These are phyloP conservation scores for Chenopodium berlandieri DNA, from an alignment of 148 eudicot genomes.

Conservation along the genomic window DNA sequence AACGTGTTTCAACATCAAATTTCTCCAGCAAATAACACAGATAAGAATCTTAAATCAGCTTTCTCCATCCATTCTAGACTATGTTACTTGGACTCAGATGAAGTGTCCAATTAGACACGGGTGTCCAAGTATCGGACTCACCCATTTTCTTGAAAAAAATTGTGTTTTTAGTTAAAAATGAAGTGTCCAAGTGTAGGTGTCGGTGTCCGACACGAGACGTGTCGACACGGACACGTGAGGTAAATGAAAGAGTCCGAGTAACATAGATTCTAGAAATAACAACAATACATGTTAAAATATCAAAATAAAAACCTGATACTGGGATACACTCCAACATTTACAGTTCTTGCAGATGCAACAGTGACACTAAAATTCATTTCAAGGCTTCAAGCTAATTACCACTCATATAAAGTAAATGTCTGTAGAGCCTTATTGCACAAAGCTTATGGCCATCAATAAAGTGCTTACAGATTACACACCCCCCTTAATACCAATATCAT, in stretches of 20 bases:
- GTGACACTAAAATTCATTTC: not conserved
- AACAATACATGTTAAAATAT: not conserved
- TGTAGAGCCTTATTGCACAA: not conserved
- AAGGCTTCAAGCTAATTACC: not conserved
- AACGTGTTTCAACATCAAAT: no score
- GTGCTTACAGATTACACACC: not conserved
- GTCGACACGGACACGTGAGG: no score
- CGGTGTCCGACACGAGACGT: no score
- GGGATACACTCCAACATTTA: not conserved
- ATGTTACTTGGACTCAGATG: no score
- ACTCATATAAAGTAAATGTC: not conserved
- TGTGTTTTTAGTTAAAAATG: no score
- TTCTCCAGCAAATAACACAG: not conserved
- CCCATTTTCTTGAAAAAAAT: no score
- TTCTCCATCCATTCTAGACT: not conserved
- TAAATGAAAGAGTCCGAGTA: no score
- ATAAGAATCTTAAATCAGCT: not conserved
- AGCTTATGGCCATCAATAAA: not conserved
- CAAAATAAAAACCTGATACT: not conserved
- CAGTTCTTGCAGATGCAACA: not conserved
- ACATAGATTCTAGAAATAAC: not conserved
- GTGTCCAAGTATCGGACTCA: no score
- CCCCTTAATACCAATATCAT: not conserved
- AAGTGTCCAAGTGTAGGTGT: no score
- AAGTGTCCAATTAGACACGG: no score